Base-by-base conservation (phyloP, 2,329 filamentous ascomycete genomes). In the Acarospora socialis region DNA sequence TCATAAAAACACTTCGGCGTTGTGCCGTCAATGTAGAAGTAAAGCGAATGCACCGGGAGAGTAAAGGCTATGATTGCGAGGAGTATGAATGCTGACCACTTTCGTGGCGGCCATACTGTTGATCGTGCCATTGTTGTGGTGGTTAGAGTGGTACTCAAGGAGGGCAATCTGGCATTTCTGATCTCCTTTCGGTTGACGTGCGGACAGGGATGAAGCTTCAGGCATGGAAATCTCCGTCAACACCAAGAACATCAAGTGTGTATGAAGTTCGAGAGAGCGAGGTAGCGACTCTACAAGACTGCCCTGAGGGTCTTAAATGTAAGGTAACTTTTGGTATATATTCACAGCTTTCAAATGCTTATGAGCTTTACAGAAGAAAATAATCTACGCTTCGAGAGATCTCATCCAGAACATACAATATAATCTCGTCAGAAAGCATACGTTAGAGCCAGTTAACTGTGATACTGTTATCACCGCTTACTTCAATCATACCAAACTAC, bases 1-100 rank as follows among this genome's bases (percentile, higher is more conserved):
- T 98, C 90, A 62, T 81, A 92, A 73, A 98, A 98, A 63, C 90
- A 98, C 63, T 92, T 94, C 45, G 82, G 78, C 43, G 9, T 23
- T 28, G 38, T 20, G 49, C 80, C 81, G 55, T 95, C 84, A 56
- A 95, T 77, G 66, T 81, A 95, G 68, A 98, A 92, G 73, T 92
- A 87, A 37, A 98, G 71, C 35, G 86, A 84, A 53, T 84, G 79
- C 40, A 79, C 73, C 38, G 75, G 73, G 21, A 67, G 51, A 28
- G 69, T 53, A 38, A 67, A 52, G 45, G 60, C 58, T 56, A 86
- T 64, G 39, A 77, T 66, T 50, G 83, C 65, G 44, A 82, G 57
- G 37, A 79, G 59, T 40, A 81, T 61, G 49, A 80, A 56, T 38
- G 62, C 52, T 21, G 48, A 51, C 21, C 50, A 46, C 29, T 57